Base-by-base conservation (phyloP, 129 eudicot species). In the Flaveria linearis region DNA sequence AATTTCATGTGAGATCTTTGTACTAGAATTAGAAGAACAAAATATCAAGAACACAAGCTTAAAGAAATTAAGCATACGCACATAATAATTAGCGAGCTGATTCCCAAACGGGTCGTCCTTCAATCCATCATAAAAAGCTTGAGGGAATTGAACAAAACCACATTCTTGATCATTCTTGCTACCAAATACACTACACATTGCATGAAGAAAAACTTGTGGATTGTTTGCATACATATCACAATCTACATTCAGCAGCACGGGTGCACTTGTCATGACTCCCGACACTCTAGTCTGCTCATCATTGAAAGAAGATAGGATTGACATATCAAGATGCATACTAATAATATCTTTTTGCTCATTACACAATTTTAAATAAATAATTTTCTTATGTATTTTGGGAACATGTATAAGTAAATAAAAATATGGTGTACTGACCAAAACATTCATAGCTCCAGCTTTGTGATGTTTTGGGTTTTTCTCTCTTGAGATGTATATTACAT, bases 401-500 rank as follows among this genome's bases (percentile, higher is more conserved):
- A 61, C 8, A 61, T 2, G 41, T 68, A 17, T 18, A 42, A 14
- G 33, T 7, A 57, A 73, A 28, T 18, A 30, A 5, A 47, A 47
- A 14, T 8, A 7, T 5, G 9, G 20, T 11, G 9, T 41, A 52
- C 74, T 52, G 52, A 91, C 93, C 78, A 91, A 81, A 79, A 83
- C 93, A 57, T 91, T 91, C 85, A 91, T 86, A 14, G 93, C 89
- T 17, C 97, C 97, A 28, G 89, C 93, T 88, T 91, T 91, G 86
- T 76, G 90, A 74, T 86, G 87, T 70, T 82, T 82, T 18, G 88
- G 87, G 70, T 80, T 84, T 58, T 88, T 91, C 81, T 91, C 90
- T 42, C 97, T 82, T 28, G 97, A 82, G 66, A 91, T 83, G 55
- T 91, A 91, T 55, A 86, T 82, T 25, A 91, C 78, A 70, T 81